phyloP scores from a whole-genome alignment of 2,329 filamentous ascomycete genomes.

The Endoconidiophora laricicola region DNA sequence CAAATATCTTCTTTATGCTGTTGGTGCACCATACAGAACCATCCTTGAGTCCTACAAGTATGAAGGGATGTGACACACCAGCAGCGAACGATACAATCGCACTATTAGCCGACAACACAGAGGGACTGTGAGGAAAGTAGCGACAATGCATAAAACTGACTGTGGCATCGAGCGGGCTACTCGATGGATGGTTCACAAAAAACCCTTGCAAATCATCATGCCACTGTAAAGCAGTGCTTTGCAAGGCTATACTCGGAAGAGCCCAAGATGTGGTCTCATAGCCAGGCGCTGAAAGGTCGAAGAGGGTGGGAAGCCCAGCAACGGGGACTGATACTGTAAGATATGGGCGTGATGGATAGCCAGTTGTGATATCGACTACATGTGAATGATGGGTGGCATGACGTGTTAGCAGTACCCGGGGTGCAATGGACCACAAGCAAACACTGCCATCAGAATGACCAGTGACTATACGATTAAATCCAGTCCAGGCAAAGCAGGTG shows the following conservation, averaged over 20 bases:
- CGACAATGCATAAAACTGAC: slow-evolving; percentile 36
- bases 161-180: slow-evolving; percentile 34
- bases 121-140: slow-evolving; percentile 35
- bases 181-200: slow-evolving; percentile 34
- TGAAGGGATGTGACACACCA: slow-evolving; percentile 34
- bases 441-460: slow-evolving; percentile 41
- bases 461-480: slow-evolving; percentile 35
- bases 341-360: slow-evolving; percentile 39
- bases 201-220: slow-evolving; percentile 39
- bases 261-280: slow-evolving; percentile 37
- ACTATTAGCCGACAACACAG: slow-evolving; percentile 33
- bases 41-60: slow-evolving; percentile 36
- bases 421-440: slow-evolving; percentile 38
- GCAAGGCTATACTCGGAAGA: slow-evolving; percentile 32
- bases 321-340: slow-evolving; percentile 38
- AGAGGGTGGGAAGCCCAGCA: slow-evolving; percentile 34
- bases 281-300: slow-evolving; percentile 36
- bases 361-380: slow-evolving; percentile 37
- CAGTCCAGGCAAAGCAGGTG: slow-evolving; percentile 38
- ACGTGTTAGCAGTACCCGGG: slow-evolving; percentile 31
- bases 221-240: slow-evolving; percentile 37
- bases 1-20: slow-evolving; percentile 26
- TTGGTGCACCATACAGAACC: slow-evolving; percentile 36
- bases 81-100: slow-evolving; percentile 33
- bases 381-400: slow-evolving; percentile 36